Conservation (phyloP, 345 rosid species). For the Euphorbia tirucalli region DNA sequence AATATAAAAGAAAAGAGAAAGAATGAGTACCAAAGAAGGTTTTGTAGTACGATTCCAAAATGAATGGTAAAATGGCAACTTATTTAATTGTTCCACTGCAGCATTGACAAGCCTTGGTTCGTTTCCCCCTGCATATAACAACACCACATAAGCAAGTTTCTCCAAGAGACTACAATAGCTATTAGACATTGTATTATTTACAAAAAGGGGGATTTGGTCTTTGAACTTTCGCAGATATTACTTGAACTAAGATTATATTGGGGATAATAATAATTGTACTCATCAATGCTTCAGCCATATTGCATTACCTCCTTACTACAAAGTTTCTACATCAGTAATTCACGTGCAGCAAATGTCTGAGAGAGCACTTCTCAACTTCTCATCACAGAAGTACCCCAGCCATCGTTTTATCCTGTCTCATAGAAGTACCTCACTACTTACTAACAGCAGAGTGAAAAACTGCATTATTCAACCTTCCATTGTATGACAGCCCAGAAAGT, state of each 20-base stretch:
- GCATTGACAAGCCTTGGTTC: slow-evolving; percentile 89
- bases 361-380: neutral
- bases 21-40: slow-evolving; percentile 72
- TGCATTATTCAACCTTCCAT: neutral
- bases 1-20: neutral
- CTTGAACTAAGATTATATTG: neutral
- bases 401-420: neutral
- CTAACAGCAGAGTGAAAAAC: neutral
- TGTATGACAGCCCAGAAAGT: no score
- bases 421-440: neutral
- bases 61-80: slow-evolving; percentile 91
- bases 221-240: neutral
- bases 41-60: slow-evolving; percentile 97
- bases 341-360: neutral
- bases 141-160: slow-evolving; percentile 4
- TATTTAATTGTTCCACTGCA: slow-evolving; percentile 66
- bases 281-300: neutral
- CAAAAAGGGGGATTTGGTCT: neutral
- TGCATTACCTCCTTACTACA: neutral
- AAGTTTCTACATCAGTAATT: neutral
- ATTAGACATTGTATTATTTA: neutral
- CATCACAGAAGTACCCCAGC: neutral
- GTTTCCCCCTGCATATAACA: slow-evolving; percentile 67
- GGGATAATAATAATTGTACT: neutral
- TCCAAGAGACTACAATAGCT: neutral